Conservation (phyloP, 345 rosid species). For the Tarenaya hassleriana region DNA sequence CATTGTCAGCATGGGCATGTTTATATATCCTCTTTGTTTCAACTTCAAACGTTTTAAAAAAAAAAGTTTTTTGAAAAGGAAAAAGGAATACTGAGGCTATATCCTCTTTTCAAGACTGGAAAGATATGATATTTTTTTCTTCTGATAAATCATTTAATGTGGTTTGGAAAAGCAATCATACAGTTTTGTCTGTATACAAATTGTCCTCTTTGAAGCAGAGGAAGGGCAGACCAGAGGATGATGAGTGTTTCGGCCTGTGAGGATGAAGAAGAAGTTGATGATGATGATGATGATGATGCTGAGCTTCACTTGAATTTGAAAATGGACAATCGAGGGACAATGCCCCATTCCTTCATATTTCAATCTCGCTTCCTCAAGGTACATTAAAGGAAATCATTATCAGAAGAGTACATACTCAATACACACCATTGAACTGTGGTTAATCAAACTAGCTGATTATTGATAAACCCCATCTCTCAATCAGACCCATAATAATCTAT, state of each 20-base stretch:
- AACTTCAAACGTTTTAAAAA: no score
- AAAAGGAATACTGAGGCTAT: no score
- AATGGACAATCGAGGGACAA: slow-evolving; percentile 30
- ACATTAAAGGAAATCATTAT: no score
- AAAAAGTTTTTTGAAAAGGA: no score
- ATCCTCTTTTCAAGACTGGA: no score
- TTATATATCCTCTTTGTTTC: no score
- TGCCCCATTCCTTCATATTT: slow-evolving; percentile 25
- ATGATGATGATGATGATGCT: slow-evolving; percentile 33
- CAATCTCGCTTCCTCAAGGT: slow-evolving; percentile 45
- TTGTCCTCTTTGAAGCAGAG: slow-evolving; percentile 25
- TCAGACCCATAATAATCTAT: neutral
- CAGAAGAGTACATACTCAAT: no score
- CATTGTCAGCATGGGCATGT: no score
- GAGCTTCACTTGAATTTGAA: slow-evolving; percentile 31
- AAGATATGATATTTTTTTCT: no score
- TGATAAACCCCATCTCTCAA: no score
- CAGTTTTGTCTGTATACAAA: slow-evolving; percentile 20
- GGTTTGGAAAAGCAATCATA: slow-evolving; percentile 17
- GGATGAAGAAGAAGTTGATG: slow-evolving; percentile 18
- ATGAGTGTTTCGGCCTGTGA: slow-evolving; percentile 19
- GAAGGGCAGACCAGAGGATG: slow-evolving; percentile 18
- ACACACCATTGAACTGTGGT: no score
- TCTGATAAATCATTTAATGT: slow-evolving; percentile 24
- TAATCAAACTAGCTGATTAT: no score